Conservation (phyloP, 1,139 yeast species). For the Lodderomyces jiufengensis region DNA sequence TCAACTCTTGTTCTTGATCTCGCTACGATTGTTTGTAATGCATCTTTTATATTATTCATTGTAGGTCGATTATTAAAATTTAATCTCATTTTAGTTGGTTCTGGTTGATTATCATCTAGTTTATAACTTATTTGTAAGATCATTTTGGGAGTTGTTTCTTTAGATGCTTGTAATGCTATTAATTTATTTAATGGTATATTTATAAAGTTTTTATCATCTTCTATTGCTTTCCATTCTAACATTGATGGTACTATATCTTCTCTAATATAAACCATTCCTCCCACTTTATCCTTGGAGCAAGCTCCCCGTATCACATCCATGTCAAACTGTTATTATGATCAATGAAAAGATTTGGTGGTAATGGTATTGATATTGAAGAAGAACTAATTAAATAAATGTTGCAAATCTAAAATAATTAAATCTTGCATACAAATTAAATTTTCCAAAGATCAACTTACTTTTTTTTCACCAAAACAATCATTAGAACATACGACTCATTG, state of each 20-base stretch:
- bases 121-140: constrained; percentile 57
- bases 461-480: too few species aligned
- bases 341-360: too few species aligned
- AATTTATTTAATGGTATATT: constrained; percentile 52
- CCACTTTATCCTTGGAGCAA: constrained; percentile 60
- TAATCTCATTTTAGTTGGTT: constrained; percentile 46
- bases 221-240: constrained; percentile 70
- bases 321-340: too few species aligned
- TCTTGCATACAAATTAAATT: too few species aligned
- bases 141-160: constrained; percentile 67
- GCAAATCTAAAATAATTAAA: too few species aligned
- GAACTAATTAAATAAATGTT: too few species aligned
- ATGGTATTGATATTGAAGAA: too few species aligned
- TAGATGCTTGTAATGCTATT: constrained; percentile 69
- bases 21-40: constrained; percentile 69
- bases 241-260: constrained; percentile 67
- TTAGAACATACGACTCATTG: too few species aligned
- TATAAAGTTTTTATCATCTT: constrained; percentile 42
- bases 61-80: constrained; percentile 69
- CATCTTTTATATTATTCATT: constrained; percentile 69
- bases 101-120: constrained; percentile 23
- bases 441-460: too few species aligned
- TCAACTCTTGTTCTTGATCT: constrained; percentile 43
- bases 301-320: constrained; percentile 55
- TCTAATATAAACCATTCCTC: constrained; percentile 62